phyloP scores from a whole-genome alignment of 2,329 filamentous ascomycete species.

The Venturia carpophila region DNA sequence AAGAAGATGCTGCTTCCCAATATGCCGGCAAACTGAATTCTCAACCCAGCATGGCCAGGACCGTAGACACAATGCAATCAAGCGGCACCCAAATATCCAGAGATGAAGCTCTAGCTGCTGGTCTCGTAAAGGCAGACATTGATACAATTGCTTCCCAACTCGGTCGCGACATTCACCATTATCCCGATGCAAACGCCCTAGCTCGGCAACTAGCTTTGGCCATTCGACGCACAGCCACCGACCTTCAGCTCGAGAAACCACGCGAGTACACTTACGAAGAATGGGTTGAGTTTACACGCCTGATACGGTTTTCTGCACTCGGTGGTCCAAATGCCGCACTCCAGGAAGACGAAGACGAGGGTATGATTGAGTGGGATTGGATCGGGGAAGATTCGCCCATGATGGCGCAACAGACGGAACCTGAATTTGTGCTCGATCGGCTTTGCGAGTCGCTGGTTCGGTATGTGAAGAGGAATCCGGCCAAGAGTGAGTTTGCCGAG shows the following conservation, averaged over 20 bases:
- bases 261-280: slow-evolving; percentile 18
- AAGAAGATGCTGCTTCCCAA: slow-evolving; percentile 17
- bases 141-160: slow-evolving; percentile 4
- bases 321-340: slow-evolving; percentile 8
- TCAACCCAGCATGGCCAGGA: neutral
- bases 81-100: neutral
- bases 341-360: slow-evolving; percentile 13
- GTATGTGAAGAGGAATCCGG: slow-evolving; percentile 17
- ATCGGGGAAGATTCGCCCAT: slow-evolving; percentile 18
- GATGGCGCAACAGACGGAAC: slow-evolving; percentile 17
- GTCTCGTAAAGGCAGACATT: neutral
- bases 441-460: slow-evolving; percentile 17
- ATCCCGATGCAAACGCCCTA: slow-evolving; percentile 15
- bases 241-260: slow-evolving; percentile 6
- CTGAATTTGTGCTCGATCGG: slow-evolving; percentile 17
- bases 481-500: slow-evolving; percentile 17
- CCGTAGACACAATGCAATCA: neutral
- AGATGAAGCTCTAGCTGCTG: slow-evolving; percentile 8
- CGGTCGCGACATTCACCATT: neutral
- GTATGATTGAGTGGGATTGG: slow-evolving; percentile 19
- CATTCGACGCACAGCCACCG: slow-evolving; percentile 15
- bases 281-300: slow-evolving; percentile 18
- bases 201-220: slow-evolving; percentile 17
- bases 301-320: slow-evolving; percentile 14
- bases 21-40: slow-evolving; percentile 13